A percentile compares a stretch with the other conserved stretches of the same genome.
phyloP scores from a whole-genome alignment of 1,284 basidiomycete genomes.

The Porodaedalea pini region DNA sequence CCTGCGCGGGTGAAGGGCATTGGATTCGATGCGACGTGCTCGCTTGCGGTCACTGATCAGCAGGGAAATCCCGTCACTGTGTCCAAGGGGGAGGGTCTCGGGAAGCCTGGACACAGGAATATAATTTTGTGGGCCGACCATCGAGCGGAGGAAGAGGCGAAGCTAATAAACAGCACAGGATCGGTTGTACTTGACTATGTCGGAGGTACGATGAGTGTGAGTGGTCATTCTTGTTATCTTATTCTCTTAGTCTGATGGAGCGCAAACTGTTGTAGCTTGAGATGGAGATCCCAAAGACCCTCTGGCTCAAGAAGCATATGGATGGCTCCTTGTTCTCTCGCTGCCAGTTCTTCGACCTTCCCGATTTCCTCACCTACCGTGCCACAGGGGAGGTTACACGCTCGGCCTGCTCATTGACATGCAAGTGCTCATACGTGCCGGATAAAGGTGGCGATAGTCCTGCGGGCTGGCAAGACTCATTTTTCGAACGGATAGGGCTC shows the following conservation, averaged over 20 bases:
- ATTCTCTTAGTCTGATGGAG: not conserved
- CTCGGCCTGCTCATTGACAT: slow-evolving; percentile 91
- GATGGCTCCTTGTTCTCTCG: slow-evolving; percentile 65
- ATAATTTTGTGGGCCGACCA: slow-evolving; percentile 94
- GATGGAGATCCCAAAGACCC: slow-evolving; percentile 95
- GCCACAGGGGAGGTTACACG: slow-evolving; percentile 77
- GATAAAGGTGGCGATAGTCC: slow-evolving; percentile 41
- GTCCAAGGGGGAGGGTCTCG: slow-evolving; percentile 65
- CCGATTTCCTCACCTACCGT: slow-evolving; percentile 93
- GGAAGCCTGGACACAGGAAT: slow-evolving; percentile 70
- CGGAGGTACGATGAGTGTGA: slow-evolving; percentile 92
- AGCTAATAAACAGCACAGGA: slow-evolving; percentile 82
- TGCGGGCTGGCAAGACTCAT: slow-evolving; percentile 84
- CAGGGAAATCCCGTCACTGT: slow-evolving; percentile 78
- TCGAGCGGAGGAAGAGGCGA: slow-evolving; percentile 88
- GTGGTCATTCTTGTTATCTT: slow-evolving; percentile 26
- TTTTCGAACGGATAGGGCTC: slow-evolving; percentile 83
- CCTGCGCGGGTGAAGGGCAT: slow-evolving; percentile 78
- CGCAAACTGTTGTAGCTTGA: slow-evolving; percentile 61
- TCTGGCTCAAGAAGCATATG: slow-evolving; percentile 96
- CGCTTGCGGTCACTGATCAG: slow-evolving; percentile 81
- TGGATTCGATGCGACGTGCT: slow-evolving; percentile 97
- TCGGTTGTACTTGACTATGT: slow-evolving; percentile 92
- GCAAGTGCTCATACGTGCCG: slow-evolving; percentile 97
- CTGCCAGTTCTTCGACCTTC: slow-evolving; percentile 95